Evolutionary conservation across 805 yeast species (phyloP).

Genomic region (Candida khao-thaluensis): DNA sequence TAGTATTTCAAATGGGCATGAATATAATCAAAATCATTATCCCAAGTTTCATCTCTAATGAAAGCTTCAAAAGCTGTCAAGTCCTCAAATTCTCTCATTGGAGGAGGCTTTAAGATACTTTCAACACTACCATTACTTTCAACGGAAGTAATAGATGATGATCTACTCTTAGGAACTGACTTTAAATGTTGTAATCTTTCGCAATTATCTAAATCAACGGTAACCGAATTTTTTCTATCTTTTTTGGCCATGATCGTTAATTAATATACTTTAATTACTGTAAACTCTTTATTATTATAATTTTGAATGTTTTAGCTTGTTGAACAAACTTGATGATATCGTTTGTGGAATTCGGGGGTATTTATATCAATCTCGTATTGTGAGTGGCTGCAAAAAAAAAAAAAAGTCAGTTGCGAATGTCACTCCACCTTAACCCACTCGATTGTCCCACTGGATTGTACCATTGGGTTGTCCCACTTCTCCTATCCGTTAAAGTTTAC

Average conservation of each 20-base stretch:
- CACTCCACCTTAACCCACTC: conserved; percentile 10
- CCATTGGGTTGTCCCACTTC: conserved; percentile 8
- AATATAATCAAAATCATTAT: conserved; percentile 67
- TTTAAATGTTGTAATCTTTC: conserved; percentile 38
- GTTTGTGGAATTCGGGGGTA: neutral
- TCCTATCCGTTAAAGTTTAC: conserved; percentile 1
- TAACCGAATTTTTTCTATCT: conserved; percentile 24
- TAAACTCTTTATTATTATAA: conserved; percentile 1
- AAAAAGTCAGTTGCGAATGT: conserved; percentile 4
- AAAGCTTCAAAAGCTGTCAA: conserved; percentile 60
- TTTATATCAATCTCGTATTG: conserved; percentile 4
- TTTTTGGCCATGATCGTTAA: conserved; percentile 28
- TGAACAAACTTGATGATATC: conserved; percentile 1
- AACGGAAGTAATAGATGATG: conserved; percentile 39
- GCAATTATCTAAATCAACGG: conserved; percentile 38
- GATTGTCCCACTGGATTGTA: too few relatives aligned
- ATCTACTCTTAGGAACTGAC: conserved; percentile 39
- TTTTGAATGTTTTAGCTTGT: conserved; percentile 3
- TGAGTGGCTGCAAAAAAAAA: conserved; percentile 5
- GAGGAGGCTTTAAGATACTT: conserved; percentile 38
- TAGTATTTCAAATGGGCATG: conserved; percentile 66
- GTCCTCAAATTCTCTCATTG: conserved; percentile 56
- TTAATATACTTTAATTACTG: neutral
- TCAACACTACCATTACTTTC: conserved; percentile 33
- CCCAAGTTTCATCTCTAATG: conserved; percentile 72